These are phyloP conservation scores for Mucor indicus DNA, from an alignment of 371 early-diverging fungal genomes.

Conservation along the genomic window DNA sequence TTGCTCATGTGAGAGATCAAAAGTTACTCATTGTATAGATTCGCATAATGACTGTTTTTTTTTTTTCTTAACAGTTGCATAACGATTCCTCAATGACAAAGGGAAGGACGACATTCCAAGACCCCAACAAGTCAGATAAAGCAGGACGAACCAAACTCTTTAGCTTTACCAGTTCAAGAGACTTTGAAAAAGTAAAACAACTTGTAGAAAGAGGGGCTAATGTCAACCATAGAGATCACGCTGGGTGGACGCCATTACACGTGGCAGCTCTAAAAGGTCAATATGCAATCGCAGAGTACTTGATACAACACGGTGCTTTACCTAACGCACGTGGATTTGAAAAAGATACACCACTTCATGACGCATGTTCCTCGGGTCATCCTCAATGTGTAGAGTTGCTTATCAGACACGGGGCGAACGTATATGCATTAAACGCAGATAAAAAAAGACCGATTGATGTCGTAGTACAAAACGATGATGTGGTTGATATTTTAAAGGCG, in stretches of 20 bases:
- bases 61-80: too few relatives aligned
- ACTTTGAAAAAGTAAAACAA: slow-evolving; percentile 43
- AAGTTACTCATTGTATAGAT: too few relatives aligned
- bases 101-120: slow-evolving; percentile 23
- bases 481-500: slow-evolving; percentile 21
- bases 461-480: slow-evolving; percentile 33
- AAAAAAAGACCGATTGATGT: slow-evolving; percentile 51
- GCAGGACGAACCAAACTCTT: slow-evolving; percentile 54
- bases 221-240: slow-evolving; percentile 55
- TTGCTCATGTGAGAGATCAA: too few relatives aligned
- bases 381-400: slow-evolving; percentile 55
- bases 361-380: slow-evolving; percentile 72
- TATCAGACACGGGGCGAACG: slow-evolving; percentile 53
- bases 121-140: slow-evolving; percentile 50
- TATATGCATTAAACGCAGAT: slow-evolving; percentile 48
- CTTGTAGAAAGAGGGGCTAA: slow-evolving; percentile 45
- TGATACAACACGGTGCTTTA: slow-evolving; percentile 52
- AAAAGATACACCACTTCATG: slow-evolving; percentile 74
- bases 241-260: slow-evolving; percentile 65
- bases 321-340: slow-evolving; percentile 58
- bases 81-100: too few relatives aligned
- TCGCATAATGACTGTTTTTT: too few relatives aligned
- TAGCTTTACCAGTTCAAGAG: slow-evolving; percentile 39
- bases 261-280: slow-evolving; percentile 62
- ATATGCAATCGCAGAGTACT: slow-evolving; percentile 45